Conservation (phyloP, 2,329 filamentous ascomycete species). For the Xylaria arbuscula region DNA sequence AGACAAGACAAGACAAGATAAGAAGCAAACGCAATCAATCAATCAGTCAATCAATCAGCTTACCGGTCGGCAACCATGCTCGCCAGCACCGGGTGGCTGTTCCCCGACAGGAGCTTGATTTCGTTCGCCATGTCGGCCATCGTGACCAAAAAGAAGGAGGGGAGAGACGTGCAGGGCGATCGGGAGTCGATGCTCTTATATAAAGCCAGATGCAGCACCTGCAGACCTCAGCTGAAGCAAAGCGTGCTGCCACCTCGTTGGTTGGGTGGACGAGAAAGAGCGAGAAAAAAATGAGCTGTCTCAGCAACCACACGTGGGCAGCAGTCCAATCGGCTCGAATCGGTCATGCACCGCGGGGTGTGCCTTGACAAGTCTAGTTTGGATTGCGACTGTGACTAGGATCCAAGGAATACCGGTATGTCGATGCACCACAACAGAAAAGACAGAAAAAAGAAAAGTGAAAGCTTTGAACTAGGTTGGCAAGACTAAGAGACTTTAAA, state of each 20-base stretch:
- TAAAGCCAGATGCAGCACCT: conserved; percentile 20
- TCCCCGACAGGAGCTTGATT: conserved; percentile 56
- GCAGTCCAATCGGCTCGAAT: conserved; percentile 38
- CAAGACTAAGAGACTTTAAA: neutral
- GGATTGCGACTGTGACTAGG: neutral
- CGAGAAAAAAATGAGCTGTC: conserved; percentile 33
- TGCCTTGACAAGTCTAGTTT: neutral
- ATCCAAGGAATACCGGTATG: neutral
- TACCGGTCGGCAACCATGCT: conserved; percentile 54
- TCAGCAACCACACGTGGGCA: conserved; percentile 15
- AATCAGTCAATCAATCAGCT: conserved; percentile 30
- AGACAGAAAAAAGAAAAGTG: neutral
- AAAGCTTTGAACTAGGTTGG: neutral
- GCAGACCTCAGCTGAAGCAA: conserved; percentile 13
- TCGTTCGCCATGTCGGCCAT: conserved; percentile 50
- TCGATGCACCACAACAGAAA: neutral
- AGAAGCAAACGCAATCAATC: conserved; percentile 1
- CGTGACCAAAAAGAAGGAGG: conserved; percentile 29
- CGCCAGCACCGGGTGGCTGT: conserved; percentile 54
- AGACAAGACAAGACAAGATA: conserved; percentile 12
- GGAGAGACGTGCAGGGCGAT: conserved; percentile 2
- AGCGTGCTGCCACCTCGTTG: conserved; percentile 14
- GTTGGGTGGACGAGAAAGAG: conserved; percentile 14
- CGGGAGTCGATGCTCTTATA: conserved; percentile 29
- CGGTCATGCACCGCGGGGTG: conserved; percentile 36